These are phyloP conservation scores for Metarhizium guizhouense DNA, from an alignment of 2,329 filamentous ascomycete species.

Conservation along the genomic window DNA sequence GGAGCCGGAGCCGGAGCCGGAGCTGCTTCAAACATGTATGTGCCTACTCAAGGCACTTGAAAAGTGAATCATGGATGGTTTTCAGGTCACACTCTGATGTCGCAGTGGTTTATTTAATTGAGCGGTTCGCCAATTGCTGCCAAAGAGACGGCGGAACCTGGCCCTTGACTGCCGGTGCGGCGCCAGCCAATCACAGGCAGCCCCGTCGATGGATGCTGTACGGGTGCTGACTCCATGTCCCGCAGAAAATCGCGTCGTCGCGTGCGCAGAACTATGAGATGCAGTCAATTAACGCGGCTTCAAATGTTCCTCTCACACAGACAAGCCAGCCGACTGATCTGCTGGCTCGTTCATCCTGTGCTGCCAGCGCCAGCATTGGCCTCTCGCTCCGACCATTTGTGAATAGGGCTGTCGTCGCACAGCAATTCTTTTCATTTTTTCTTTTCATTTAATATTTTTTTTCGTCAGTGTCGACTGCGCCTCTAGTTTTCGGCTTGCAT, in stretches of 20 bases:
- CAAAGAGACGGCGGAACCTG: no score
- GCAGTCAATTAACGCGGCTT: constrained; percentile 11
- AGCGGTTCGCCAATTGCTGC: no score
- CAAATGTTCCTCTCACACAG: neutral
- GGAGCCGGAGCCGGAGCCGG: no score
- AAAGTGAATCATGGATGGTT: no score
- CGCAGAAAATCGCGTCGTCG: neutral
- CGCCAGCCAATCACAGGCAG: neutral
- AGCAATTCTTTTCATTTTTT: neutral
- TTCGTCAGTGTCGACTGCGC: no score
- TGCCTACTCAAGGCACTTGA: no score
- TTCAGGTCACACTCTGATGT: no score
- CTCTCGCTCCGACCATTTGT: neutral
- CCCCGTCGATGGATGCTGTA: neutral
- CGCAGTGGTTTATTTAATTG: no score
- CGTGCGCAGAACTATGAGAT: neutral
- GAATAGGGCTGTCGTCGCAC: neutral
- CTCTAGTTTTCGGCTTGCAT: no score
- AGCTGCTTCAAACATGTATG: no score
- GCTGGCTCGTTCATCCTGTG: neutral
- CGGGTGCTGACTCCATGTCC: neutral
- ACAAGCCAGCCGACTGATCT: neutral
- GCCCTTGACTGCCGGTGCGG: no score
- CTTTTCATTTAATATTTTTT: no score
- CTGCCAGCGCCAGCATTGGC: neutral